Evolutionary conservation across 2,329 filamentous ascomycete species (phyloP), one percentile per base, ranked within the genome.

Genomic region (Aspergillus melleus): DNA sequence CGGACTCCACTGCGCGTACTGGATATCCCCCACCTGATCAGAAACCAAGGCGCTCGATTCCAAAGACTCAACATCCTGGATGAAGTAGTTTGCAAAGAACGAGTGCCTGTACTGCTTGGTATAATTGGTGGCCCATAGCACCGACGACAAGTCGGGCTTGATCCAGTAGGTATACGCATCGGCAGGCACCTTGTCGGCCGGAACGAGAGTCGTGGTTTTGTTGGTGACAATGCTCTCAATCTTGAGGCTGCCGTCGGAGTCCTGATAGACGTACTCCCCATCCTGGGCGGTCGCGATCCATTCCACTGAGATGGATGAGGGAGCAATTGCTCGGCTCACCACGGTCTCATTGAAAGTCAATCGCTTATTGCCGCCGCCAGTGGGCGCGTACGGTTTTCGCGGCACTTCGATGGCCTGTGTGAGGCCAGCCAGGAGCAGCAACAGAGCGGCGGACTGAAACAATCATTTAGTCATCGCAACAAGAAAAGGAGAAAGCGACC

Each of bases 21-120:
- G 87, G 52, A 90, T 86, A 66, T 90, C 86, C 12, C 85, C 86
- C 1, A 72, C 78, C 62, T 89, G 87, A 58, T 86, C 83, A 0
- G 80, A 75, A 0, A 87, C 82, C 0, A 90, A 77, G 0, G 87
- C 81, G 3, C 79, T 78, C 1, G 58, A 57, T 19, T 61, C 44
- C 1, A 82, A 76, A 0, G 81, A 83, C n/a, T 78, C 79, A 11
- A 88, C 81, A 63, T 90, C 84, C 51, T 88, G 81, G 20, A 90
- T 76, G 49, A 85, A 81, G 72, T 90, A 90, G 70, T 90, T 82
- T 36, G 88, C 84, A 69, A 86, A 87, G 73, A 87, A 90, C 6
- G 87, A 88, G 74, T 89, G 77, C 1, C 88, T 84, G 68, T 90
- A 90, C 70, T 88, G 83, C 73, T 89, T 88, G 14, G 85, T 90